Conservation (phyloP, 1,284 basidiomycete genomes). For the Austroboletus novae-zelandiae region DNA sequence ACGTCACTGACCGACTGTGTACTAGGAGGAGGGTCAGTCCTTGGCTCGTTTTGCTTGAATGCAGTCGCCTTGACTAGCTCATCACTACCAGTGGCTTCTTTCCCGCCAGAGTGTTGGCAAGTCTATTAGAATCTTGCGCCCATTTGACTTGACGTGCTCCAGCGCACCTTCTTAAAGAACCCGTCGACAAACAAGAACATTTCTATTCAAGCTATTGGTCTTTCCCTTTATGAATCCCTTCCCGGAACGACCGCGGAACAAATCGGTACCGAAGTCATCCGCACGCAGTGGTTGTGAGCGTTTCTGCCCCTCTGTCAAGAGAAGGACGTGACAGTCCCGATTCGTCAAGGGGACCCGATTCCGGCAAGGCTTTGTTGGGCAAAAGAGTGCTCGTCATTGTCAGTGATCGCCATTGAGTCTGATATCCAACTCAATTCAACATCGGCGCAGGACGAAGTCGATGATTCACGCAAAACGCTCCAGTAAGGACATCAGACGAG, state of each 20-base stretch:
- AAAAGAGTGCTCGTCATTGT: constrained; percentile 82
- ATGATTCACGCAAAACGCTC: constrained; percentile 89
- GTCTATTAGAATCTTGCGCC: constrained; percentile 12
- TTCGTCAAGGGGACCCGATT: constrained; percentile 51
- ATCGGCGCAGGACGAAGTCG: constrained; percentile 78
- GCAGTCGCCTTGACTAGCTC: constrained; percentile 14
- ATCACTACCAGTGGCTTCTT: constrained; percentile 75
- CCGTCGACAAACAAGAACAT: constrained; percentile 73
- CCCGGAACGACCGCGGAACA: constrained; percentile 74
- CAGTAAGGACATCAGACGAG: constrained; percentile 47
- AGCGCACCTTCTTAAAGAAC: constrained; percentile 87
- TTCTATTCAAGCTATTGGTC: constrained; percentile 89
- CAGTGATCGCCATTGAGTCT: constrained; percentile 33
- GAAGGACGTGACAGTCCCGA: constrained; percentile 1
- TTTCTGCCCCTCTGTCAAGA: constrained; percentile 19
- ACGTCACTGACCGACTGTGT: constrained; percentile 4
- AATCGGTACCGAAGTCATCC: constrained; percentile 80
- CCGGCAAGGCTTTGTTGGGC: constrained; percentile 74
- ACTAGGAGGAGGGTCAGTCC: constrained; percentile 74
- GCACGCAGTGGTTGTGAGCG: constrained; percentile 90
- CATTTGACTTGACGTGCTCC: background rate
- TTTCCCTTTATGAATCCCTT: constrained; percentile 88
- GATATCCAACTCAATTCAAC: constrained; percentile 4
- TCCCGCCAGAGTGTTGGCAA: constrained; percentile 86
- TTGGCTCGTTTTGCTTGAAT: constrained; percentile 5